These are phyloP conservation scores for Coemansia sp. DNA, from an alignment of 192 early-diverging fungal species.

Conservation along the genomic window DNA sequence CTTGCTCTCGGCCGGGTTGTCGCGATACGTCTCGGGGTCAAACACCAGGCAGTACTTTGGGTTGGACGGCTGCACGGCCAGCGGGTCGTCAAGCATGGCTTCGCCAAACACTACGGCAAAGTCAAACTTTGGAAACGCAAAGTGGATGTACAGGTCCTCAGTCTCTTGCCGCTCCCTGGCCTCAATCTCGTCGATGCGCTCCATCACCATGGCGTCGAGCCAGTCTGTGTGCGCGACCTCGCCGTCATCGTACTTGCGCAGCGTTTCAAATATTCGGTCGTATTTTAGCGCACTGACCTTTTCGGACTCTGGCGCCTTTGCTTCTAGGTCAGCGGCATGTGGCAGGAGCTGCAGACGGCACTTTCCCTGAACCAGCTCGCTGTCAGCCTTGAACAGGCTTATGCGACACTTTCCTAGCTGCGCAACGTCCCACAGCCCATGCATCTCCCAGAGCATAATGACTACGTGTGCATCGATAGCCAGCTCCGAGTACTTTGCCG, in stretches of 20 bases:
- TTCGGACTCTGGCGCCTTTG: constrained; percentile 12
- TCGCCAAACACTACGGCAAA: constrained; percentile 95
- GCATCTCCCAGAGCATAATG: constrained; percentile 78
- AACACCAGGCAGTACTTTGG: constrained; percentile 58
- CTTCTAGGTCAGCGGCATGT: not conserved
- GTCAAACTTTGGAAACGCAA: constrained; percentile 93
- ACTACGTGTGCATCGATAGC: constrained; percentile 66
- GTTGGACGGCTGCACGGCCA: constrained; percentile 26
- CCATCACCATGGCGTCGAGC: constrained; percentile 88
- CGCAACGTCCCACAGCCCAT: constrained; percentile 68
- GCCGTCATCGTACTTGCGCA: constrained; percentile 82
- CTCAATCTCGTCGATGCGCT: constrained; percentile 82
- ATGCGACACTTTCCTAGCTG: constrained; percentile 78
- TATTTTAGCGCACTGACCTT: constrained; percentile 47
- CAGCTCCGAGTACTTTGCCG: constrained; percentile 83
- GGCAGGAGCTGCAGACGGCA: constrained; percentile 59
- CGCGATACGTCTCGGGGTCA: constrained; percentile 83
- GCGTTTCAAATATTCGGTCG: constrained; percentile 81
- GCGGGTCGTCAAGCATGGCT: constrained; percentile 47
- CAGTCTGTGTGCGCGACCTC: constrained; percentile 85
- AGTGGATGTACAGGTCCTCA: constrained; percentile 68
- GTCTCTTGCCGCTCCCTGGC: constrained; percentile 52
- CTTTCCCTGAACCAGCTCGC: constrained; percentile 81
- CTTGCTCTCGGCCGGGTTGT: constrained; percentile 95
- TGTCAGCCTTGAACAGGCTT: constrained; percentile 76